phyloP scores from a whole-genome alignment of 352 stramenopile species.

The Phytophthora cryptogea region DNA sequence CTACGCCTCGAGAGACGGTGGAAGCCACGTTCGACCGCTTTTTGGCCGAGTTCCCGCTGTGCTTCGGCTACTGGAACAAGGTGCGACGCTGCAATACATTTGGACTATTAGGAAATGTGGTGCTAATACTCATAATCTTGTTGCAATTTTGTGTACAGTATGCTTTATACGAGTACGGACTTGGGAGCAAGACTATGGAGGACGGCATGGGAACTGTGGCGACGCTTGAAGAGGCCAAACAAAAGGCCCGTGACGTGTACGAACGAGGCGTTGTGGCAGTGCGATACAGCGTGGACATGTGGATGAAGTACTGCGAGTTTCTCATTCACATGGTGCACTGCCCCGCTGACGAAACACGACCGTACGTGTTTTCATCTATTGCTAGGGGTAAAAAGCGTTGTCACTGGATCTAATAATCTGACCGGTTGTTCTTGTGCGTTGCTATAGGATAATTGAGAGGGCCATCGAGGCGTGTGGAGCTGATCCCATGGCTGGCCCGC shows the following conservation, averaged over 20 bases:
- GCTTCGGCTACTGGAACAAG: conserved; percentile 90
- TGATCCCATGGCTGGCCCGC: conserved; percentile 66
- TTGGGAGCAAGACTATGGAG: conserved; percentile 41
- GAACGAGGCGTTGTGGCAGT: conserved; percentile 72
- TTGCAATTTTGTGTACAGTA: conserved; percentile 41
- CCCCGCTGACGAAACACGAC: conserved; percentile 64
- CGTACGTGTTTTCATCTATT: conserved; percentile 33
- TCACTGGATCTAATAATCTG: conserved; percentile 4
- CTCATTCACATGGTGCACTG: conserved; percentile 62
- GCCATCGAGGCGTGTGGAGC: conserved; percentile 61
- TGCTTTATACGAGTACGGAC: conserved; percentile 63
- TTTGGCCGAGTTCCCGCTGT: conserved; percentile 75
- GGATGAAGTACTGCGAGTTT: conserved; percentile 86
- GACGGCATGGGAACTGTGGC: conserved; percentile 44
- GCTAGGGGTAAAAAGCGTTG: background rate
- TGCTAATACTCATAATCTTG: background rate
- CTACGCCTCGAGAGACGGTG: conserved; percentile 53
- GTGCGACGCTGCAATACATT: conserved; percentile 21
- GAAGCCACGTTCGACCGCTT: conserved; percentile 76
- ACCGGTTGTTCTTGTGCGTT: conserved; percentile 11
- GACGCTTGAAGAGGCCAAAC: conserved; percentile 46
- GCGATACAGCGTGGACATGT: conserved; percentile 80
- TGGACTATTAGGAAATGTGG: background rate
- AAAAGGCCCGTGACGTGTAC: conserved; percentile 62
- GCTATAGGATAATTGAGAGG: conserved; percentile 50